These are phyloP conservation scores for Puccinia sorghi DNA, from an alignment of 1,284 basidiomycete species.

Conservation along the genomic window DNA sequence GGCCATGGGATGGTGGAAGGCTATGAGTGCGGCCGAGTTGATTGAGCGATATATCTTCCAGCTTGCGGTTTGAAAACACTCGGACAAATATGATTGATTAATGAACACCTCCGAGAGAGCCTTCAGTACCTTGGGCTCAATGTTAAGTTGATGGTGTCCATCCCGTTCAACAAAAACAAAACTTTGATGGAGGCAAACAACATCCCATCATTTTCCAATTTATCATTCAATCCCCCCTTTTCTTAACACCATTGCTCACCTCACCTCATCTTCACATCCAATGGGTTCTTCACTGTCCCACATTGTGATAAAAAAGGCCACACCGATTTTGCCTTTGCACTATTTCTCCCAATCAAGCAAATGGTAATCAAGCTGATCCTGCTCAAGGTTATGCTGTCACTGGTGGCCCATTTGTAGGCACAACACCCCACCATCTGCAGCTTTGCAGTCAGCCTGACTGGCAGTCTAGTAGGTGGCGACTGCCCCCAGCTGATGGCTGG, in stretches of 20 bases:
- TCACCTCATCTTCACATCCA: not conserved
- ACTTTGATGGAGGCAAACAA: not conserved
- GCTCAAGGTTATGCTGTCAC: not conserved
- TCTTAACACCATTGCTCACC: not conserved
- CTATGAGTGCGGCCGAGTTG: not conserved
- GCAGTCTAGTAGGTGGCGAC: too few relatives aligned
- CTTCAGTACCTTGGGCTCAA: not conserved
- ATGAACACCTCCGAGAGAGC: not conserved
- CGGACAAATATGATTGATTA: not conserved
- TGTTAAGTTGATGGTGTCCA: not conserved
- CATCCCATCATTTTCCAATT: constrained; percentile 2
- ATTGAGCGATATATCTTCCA: not conserved
- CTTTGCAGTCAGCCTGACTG: too few relatives aligned
- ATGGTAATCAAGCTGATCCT: constrained; percentile 1
- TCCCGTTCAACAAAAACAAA: not conserved
- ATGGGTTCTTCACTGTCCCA: not conserved
- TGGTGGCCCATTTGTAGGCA: constrained; percentile 6
- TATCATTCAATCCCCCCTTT: constrained; percentile 5
- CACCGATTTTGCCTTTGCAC: constrained; percentile 11
- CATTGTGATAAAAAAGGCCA: not conserved
- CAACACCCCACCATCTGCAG: too few relatives aligned
- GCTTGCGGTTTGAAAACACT: not conserved
- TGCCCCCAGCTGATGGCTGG: too few relatives aligned
- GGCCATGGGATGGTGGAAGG: not conserved
- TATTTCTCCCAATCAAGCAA: constrained; percentile 5